Base-by-base conservation (phyloP, 2,329 filamentous ascomycete genomes). In the Xylariaceae sp. region DNA sequence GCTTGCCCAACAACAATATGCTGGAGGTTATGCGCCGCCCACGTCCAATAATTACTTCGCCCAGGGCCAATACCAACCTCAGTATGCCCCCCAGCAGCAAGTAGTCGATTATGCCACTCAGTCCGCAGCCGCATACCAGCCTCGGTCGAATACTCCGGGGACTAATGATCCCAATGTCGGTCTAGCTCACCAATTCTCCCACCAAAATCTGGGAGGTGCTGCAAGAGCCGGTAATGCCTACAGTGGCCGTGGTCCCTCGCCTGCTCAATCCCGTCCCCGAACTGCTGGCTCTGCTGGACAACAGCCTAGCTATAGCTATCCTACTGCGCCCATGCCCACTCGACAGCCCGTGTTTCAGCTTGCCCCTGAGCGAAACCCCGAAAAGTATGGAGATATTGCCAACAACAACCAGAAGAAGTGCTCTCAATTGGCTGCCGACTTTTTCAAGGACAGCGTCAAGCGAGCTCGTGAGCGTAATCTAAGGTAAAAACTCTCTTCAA, bases 401-500 rank as follows among this genome's bases (percentile, higher is more conserved):
- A 86, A 87, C 69, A 87, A 86, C 72, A 89, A 89, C 72, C 85
- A 88, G 76, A 88, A 87, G 76, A 87, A 87, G 71, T 88, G 86
- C 72, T 84, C 83, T 12, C 84, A 87, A 69, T 73, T 88, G 70
- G 90, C 96, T 34, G 87, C 89, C 54, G 92, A 95, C 67, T 98
- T 98, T 80, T 99, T 98, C 86, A 96, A 96, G 77, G 94, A 99
- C 76, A 98, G 94, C 73, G 96, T 99, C 53, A 94, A 96, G 81
- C 87, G 95, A 68, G 95, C 95, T 48, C 86, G 94, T 66, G 95
- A 98, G 78, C 88, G 95, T 57, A 99, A 99, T 75, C 88, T 96
- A 75, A 90, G 93, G 93, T 96, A 78, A 46, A 33, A 36, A 19
- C 14, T 34, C 5, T 17, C 6, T 33, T 23, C 17, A 17, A 19